phyloP scores from a whole-genome alignment of 2,329 filamentous ascomycete genomes.

The Rosellinia necatrix region DNA sequence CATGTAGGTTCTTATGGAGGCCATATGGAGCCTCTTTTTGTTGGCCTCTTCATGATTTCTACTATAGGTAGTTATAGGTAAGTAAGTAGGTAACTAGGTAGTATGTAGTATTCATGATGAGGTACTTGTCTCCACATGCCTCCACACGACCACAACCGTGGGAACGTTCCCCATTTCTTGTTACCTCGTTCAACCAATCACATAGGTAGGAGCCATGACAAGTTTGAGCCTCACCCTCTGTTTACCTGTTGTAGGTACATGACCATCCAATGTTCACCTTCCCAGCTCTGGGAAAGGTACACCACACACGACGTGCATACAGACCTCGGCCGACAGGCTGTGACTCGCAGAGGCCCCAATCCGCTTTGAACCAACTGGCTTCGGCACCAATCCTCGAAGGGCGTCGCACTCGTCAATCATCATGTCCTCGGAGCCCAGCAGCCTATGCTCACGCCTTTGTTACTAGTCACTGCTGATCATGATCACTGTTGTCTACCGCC shows the following conservation, averaged over 20 bases:
- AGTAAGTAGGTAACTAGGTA: no score
- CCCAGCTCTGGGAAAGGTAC: background rate
- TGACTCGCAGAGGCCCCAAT: background rate
- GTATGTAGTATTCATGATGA: no score
- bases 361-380: background rate
- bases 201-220: no score
- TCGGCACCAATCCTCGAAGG: no score
- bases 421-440: background rate
- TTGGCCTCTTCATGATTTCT: no score
- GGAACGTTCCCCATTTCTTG: slow-evolving; percentile 12
- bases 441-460: background rate
- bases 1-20: no score
- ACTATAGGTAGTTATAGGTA: no score
- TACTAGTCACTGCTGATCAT: background rate
- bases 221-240: slow-evolving; percentile 7
- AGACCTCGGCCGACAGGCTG: background rate
- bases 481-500: background rate
- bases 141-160: slow-evolving; percentile 5
- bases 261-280: background rate
- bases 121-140: background rate
- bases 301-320: no score
- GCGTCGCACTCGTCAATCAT: background rate
- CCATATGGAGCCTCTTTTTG: no score
- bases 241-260: background rate
- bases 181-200: slow-evolving; percentile 9